Evolutionary conservation across 2,329 filamentous ascomycete genomes (phyloP).

Genomic region (Coniochaeta hoffmannii): DNA sequence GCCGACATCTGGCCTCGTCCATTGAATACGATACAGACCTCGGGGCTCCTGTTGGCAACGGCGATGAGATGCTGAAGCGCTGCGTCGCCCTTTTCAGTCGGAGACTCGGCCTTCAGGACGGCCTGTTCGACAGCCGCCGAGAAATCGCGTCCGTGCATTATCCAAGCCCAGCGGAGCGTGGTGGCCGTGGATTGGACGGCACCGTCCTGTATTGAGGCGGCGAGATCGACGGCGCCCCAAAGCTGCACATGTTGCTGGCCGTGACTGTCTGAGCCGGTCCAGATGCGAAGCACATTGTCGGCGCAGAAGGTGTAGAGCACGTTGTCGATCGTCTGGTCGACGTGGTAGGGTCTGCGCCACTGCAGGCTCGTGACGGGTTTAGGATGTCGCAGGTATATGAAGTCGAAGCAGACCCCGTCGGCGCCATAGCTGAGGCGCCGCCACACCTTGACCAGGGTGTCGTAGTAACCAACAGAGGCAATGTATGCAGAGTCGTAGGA

Average conservation of each 20-base stretch:
- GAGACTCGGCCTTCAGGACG: conserved; percentile 51
- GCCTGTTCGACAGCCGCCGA: conserved; percentile 69
- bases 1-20: conserved; percentile 80
- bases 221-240: conserved; percentile 75
- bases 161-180: conserved; percentile 61
- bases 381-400: conserved; percentile 84
- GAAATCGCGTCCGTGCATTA: conserved; percentile 78
- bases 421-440: conserved; percentile 75
- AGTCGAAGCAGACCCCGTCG: conserved; percentile 80
- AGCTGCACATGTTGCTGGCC: conserved; percentile 66
- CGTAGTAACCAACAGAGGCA: conserved; percentile 70
- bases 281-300: conserved; percentile 75
- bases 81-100: conserved; percentile 55
- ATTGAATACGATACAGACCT: conserved; percentile 82
- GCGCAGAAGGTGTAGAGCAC: conserved; percentile 84
- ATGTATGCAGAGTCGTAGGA: conserved; percentile 86
- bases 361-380: conserved; percentile 71
- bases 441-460: conserved; percentile 89
- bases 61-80: conserved; percentile 79
- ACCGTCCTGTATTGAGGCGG: conserved; percentile 55
- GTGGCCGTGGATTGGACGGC: conserved; percentile 16
- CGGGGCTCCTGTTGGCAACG: conserved; percentile 75
- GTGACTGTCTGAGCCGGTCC: conserved; percentile 69
- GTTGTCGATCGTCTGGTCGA: conserved; percentile 74
- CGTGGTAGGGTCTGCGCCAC: conserved; percentile 74